Conservation (phyloP, 768 basidiomycete genomes). For the Boletus barrowsii region DNA sequence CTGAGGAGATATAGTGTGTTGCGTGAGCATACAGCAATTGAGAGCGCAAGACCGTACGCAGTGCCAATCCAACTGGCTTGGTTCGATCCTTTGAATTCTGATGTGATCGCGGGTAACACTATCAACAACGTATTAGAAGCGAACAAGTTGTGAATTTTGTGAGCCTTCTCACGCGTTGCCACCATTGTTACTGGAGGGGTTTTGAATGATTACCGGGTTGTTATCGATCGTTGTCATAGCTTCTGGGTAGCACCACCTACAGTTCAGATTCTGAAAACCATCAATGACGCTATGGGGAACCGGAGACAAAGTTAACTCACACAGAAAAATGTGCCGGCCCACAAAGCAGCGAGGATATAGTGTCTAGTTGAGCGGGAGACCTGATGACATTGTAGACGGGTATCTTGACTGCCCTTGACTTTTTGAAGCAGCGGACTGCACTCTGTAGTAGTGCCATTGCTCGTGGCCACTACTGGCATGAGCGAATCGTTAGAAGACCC, state of each 20-base stretch:
- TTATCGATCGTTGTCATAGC: no score
- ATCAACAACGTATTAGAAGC: not conserved
- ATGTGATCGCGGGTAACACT: slow-evolving; percentile 18
- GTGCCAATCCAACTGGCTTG: slow-evolving; percentile 28
- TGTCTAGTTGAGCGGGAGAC: slow-evolving; percentile 53
- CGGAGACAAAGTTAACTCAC: slow-evolving; percentile 31
- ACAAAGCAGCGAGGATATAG: slow-evolving; percentile 62
- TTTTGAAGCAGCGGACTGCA: slow-evolving; percentile 22
- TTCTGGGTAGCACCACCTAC: slow-evolving; percentile 2
- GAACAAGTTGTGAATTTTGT: no score
- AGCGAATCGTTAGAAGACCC: no score
- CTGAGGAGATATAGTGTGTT: not conserved
- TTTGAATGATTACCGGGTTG: not conserved
- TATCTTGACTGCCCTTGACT: not conserved
- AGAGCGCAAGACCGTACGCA: slow-evolving; percentile 5
- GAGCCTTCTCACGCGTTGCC: slow-evolving; percentile 13
- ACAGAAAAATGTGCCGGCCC: slow-evolving; percentile 65
- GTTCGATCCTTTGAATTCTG: slow-evolving; percentile 21
- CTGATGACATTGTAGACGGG: slow-evolving; percentile 47
- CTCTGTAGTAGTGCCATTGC: slow-evolving; percentile 12
- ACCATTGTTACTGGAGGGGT: slow-evolving; percentile 20
- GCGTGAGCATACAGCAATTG: no score
- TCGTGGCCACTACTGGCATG: no score
- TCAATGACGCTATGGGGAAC: not conserved
- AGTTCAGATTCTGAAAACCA: slow-evolving; percentile 8